phyloP scores from a whole-genome alignment of 2,329 filamentous ascomycete species.

The Nothophoma quercina region DNA sequence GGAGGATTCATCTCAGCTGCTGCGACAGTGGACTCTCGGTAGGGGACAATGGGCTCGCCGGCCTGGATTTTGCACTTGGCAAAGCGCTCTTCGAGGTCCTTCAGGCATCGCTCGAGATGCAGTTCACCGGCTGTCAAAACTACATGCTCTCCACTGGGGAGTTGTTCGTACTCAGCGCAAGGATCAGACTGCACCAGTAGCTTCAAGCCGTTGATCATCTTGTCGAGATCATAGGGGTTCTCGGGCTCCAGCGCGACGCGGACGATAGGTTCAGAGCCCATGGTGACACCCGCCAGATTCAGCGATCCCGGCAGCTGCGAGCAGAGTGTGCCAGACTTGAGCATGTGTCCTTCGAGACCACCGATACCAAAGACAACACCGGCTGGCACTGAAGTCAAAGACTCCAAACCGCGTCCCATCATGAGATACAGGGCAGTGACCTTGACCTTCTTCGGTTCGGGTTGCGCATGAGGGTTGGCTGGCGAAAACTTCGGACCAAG shows the following conservation, averaged over 20 bases:
- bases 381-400: conserved; percentile 83
- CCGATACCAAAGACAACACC: conserved; percentile 96
- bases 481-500: conserved; percentile 93
- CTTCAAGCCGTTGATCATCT: conserved; percentile 89
- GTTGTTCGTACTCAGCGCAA: conserved; percentile 93
- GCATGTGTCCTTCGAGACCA: conserved; percentile 88
- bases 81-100: conserved; percentile 90
- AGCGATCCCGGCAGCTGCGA: conserved; percentile 85
- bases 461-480: conserved; percentile 72
- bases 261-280: conserved; percentile 88
- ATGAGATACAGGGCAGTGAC: conserved; percentile 91
- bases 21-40: conserved; percentile 87
- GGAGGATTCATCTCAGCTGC: conserved; percentile 92
- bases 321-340: conserved; percentile 94
- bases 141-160: conserved; percentile 93
- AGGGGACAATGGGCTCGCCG: conserved; percentile 93
- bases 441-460: conserved; percentile 80
- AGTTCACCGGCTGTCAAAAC: conserved; percentile 92
- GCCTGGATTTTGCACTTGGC: conserved; percentile 94
- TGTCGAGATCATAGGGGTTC: conserved; percentile 88
- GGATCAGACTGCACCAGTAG: conserved; percentile 94
- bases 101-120: conserved; percentile 91
- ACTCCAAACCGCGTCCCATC: conserved; percentile 90
- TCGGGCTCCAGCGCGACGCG: conserved; percentile 93
- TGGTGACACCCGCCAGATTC: conserved; percentile 86